Conservation (phyloP, 805 yeast species). For the Tetrapisispora pingtungensis region DNA sequence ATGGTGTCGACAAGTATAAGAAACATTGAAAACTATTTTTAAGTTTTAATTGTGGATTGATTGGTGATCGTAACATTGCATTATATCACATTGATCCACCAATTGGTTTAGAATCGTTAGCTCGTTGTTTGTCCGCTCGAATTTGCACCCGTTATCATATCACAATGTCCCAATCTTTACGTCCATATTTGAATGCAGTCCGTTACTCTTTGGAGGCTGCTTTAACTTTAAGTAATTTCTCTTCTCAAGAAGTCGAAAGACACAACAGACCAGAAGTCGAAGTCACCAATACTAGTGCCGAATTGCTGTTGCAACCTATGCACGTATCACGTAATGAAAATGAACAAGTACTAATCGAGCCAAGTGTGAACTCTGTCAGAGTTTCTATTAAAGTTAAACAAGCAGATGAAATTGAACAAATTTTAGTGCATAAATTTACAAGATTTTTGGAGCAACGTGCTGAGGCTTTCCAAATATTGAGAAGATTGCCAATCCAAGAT, state of each 20-base stretch:
- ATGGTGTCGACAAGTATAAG: neutral
- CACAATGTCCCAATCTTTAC: constrained; percentile 86
- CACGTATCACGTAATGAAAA: constrained; percentile 86
- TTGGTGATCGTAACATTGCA: too few species aligned
- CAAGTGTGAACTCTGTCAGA: constrained; percentile 86
- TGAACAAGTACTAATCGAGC: constrained; percentile 86
- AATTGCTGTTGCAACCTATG: constrained; percentile 80
- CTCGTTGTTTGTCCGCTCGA: too few species aligned
- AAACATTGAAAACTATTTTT: too few species aligned
- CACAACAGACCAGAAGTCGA: constrained; percentile 97
- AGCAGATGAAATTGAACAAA: constrained; percentile 93
- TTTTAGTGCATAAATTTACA: constrained; percentile 88
- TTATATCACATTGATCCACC: too few species aligned
- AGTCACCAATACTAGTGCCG: constrained; percentile 65
- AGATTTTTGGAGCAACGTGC: constrained; percentile 92
- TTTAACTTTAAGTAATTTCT: constrained; percentile 81
- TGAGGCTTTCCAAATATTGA: constrained; percentile 81
- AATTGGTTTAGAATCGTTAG: too few species aligned
- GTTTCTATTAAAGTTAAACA: constrained; percentile 89
- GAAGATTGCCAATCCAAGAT: constrained; percentile 84
- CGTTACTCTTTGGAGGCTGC: constrained; percentile 91
- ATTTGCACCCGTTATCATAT: too few species aligned
- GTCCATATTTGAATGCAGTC: constrained; percentile 90
- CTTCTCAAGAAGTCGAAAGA: constrained; percentile 92
- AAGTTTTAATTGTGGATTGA: too few species aligned